phyloP scores from a whole-genome alignment of 1,139 yeast species.

The Yamadazyma dendronema region DNA sequence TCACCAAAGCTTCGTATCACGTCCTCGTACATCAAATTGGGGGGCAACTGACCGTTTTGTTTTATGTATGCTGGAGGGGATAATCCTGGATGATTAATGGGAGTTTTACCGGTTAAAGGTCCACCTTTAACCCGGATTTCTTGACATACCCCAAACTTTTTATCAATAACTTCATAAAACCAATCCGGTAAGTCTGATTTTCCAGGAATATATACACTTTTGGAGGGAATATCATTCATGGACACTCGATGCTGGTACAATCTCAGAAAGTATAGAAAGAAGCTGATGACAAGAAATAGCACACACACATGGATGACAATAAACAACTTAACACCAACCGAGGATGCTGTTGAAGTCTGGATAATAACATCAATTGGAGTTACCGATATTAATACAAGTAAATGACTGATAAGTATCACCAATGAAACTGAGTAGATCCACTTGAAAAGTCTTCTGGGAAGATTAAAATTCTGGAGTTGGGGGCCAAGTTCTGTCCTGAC shows the following conservation, averaged over 20 bases:
- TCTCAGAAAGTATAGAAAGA: constrained; percentile 50
- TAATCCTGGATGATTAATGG: constrained; percentile 64
- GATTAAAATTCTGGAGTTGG: constrained; percentile 15
- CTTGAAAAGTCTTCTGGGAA: constrained; percentile 39
- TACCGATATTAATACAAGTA: constrained; percentile 59
- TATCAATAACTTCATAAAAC: constrained; percentile 35
- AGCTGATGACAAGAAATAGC: constrained; percentile 49
- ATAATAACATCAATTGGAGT: constrained; percentile 75
- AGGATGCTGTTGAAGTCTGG: constrained; percentile 56
- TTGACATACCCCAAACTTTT: constrained; percentile 44
- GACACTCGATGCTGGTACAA: constrained; percentile 58
- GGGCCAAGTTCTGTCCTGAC: constrained; percentile 12
- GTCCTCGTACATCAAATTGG: constrained; percentile 62
- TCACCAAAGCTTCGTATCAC: constrained; percentile 57
- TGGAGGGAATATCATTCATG: constrained; percentile 72
- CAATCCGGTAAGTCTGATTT: constrained; percentile 60
- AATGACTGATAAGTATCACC: constrained; percentile 46
- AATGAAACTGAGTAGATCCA: constrained; percentile 61
- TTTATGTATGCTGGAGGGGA: constrained; percentile 46
- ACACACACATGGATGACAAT: constrained; percentile 75
- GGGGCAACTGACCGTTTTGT: constrained; percentile 42
- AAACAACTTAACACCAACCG: constrained; percentile 64
- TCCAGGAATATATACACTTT: constrained; percentile 63
- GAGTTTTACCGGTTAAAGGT: constrained; percentile 40
- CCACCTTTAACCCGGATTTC: constrained; percentile 50